Percentiles rank a stretch among this genome's conserved stretches.
phyloP scores from a whole-genome alignment of 306 rosid species.

The Alnus glutinosa region DNA sequence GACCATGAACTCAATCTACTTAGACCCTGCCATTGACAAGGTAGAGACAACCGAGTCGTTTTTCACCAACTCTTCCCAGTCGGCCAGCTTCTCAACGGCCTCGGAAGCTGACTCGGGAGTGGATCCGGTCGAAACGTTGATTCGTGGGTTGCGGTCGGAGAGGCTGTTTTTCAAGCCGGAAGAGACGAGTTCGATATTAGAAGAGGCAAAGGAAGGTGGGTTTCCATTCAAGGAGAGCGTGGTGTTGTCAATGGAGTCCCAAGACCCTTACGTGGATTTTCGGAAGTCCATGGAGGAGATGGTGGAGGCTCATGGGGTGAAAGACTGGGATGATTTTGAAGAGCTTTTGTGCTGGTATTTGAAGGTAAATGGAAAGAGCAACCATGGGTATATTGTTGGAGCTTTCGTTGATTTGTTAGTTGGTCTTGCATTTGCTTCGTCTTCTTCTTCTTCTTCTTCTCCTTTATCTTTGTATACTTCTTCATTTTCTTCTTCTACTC shows the following conservation, averaged over 20 bases:
- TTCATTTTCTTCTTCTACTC: slow-evolving; percentile 46
- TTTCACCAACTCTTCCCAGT: slow-evolving; percentile 39
- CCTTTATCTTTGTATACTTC: slow-evolving; percentile 43
- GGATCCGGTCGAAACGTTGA: slow-evolving; percentile 51
- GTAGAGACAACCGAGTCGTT: slow-evolving; percentile 25
- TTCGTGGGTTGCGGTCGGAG: slow-evolving; percentile 59
- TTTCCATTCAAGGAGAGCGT: slow-evolving; percentile 56
- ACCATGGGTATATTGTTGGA: slow-evolving; percentile 49
- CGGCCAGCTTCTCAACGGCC: slow-evolving; percentile 37
- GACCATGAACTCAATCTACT: slow-evolving; percentile 52
- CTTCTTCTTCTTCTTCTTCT: slow-evolving; percentile 10
- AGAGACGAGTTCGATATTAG: slow-evolving; percentile 52
- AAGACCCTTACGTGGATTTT: slow-evolving; percentile 66
- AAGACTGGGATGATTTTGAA: slow-evolving; percentile 68
- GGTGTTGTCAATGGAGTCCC: slow-evolving; percentile 51
- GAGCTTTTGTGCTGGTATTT: slow-evolving; percentile 70
- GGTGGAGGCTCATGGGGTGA: slow-evolving; percentile 62
- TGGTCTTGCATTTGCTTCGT: slow-evolving; percentile 36
- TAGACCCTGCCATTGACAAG: slow-evolving; percentile 30
- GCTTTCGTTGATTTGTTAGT: slow-evolving; percentile 80
- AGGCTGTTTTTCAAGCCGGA: slow-evolving; percentile 67
- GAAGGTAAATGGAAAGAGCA: slow-evolving; percentile 48
- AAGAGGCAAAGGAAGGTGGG: slow-evolving; percentile 24
- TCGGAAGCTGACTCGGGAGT: slow-evolving; percentile 27
- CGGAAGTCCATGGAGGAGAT: slow-evolving; percentile 79